Evolutionary conservation across 805 yeast species (phyloP).

Genomic region (Candida golubevii): DNA sequence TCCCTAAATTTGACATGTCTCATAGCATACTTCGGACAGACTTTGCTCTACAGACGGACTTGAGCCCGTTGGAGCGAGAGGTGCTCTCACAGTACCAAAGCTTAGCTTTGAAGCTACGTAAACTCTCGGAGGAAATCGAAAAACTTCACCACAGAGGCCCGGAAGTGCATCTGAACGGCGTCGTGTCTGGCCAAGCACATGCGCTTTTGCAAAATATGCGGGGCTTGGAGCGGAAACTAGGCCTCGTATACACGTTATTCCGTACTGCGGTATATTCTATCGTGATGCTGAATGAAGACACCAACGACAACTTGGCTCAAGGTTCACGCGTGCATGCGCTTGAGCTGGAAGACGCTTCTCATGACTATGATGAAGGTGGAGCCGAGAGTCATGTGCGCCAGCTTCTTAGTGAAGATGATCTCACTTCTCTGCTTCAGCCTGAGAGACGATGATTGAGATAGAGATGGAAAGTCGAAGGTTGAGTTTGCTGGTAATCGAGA

Average conservation of each 20-base stretch:
- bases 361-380: too few relatives aligned
- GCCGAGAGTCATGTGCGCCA: too few relatives aligned
- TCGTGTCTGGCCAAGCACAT: slow-evolving; percentile 21
- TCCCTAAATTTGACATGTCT: neutral
- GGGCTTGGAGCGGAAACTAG: slow-evolving; percentile 57
- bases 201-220: slow-evolving; percentile 46
- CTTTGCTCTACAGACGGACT: slow-evolving; percentile 8
- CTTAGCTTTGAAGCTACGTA: slow-evolving; percentile 29
- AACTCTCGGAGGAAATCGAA: slow-evolving; percentile 30
- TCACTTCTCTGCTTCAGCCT: too few relatives aligned
- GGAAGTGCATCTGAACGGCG: neutral
- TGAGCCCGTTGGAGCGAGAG: slow-evolving; percentile 30
- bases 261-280: slow-evolving; percentile 69
- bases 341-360: too few relatives aligned
- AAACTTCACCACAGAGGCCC: slow-evolving; percentile 18
- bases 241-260: slow-evolving; percentile 60
- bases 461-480: too few relatives aligned
- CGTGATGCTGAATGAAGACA: slow-evolving; percentile 39
- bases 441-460: too few relatives aligned
- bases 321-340: too few relatives aligned
- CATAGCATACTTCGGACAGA: slow-evolving; percentile 8
- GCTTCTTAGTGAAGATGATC: too few relatives aligned
- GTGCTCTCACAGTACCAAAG: slow-evolving; percentile 36
- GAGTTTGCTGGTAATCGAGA: too few relatives aligned
- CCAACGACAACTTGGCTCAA: neutral